Conservation (phyloP, 805 yeast species). For the Sugiyamaella americana region DNA sequence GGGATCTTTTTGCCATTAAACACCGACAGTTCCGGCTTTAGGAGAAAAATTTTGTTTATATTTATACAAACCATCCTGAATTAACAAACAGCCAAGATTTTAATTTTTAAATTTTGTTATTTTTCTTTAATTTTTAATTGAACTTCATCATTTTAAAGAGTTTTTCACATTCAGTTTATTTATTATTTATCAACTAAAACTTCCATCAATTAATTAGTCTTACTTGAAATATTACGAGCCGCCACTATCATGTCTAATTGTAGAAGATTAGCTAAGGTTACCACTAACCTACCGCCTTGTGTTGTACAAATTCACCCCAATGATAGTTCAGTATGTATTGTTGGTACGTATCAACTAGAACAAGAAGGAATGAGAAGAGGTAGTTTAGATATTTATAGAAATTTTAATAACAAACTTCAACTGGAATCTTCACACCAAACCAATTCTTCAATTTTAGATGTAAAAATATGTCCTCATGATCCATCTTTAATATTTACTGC, state of each 20-base stretch:
- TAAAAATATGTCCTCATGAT: conserved; percentile 60
- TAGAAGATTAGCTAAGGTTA: conserved; percentile 3
- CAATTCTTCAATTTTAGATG: conserved; percentile 58
- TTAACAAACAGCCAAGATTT: too few species aligned
- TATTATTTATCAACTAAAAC: too few species aligned
- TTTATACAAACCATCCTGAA: too few species aligned
- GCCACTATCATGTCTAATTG: background rate
- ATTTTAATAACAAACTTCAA: conserved; percentile 1
- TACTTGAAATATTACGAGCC: too few species aligned
- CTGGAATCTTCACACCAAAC: conserved; percentile 17
- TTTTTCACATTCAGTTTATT: too few species aligned
- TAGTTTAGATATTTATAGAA: conserved; percentile 41
- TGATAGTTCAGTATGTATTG: conserved; percentile 42
- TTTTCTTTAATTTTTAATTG: too few species aligned
- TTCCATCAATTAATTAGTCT: too few species aligned
- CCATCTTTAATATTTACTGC: conserved; percentile 47
- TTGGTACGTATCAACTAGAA: conserved; percentile 80
- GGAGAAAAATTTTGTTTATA: too few species aligned
- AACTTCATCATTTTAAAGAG: too few species aligned
- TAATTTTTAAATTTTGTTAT: too few species aligned
- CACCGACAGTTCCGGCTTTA: conserved; percentile 4
- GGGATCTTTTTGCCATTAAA: background rate
- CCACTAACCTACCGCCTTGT: conserved; percentile 72
- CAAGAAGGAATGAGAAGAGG: conserved; percentile 62
- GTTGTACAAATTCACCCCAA: conserved; percentile 55